Evolutionary conservation across 2,329 filamentous ascomycete species (phyloP).

Genomic region (Exophiala sp.): DNA sequence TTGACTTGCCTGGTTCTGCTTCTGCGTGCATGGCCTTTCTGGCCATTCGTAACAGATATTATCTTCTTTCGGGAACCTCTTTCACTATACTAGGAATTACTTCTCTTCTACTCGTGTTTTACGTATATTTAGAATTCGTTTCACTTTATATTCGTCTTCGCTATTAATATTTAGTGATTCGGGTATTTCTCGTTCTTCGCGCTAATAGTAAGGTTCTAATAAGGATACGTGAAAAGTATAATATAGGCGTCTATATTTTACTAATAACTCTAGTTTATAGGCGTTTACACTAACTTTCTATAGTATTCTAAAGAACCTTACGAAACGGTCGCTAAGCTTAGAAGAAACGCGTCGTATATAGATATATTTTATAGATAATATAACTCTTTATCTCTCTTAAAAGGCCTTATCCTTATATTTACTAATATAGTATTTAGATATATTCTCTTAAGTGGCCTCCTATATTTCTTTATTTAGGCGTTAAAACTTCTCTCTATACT

Average conservation of each 20-base stretch:
- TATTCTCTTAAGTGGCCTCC: too few species aligned
- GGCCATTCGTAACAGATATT: too few species aligned
- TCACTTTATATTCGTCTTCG: background rate
- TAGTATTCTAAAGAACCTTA: conserved; percentile 2
- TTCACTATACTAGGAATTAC: too few species aligned
- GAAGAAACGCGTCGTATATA: too few species aligned
- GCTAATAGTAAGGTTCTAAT: conserved; percentile 20
- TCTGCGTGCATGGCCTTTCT: too few species aligned
- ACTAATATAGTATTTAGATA: too few species aligned
- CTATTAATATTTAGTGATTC: background rate
- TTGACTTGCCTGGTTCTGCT: too few species aligned
- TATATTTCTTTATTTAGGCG: too few species aligned
- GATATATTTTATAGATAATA: too few species aligned
- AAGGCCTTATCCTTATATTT: background rate
- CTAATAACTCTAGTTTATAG: conserved; percentile 30
- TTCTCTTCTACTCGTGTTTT: too few species aligned
- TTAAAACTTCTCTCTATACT: too few species aligned
- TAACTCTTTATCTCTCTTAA: background rate
- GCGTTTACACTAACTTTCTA: conserved; percentile 16
- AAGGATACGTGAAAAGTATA: conserved; percentile 26
- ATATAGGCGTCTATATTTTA: conserved; percentile 31
- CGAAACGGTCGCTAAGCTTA: background rate
- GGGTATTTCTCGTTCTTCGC: conserved; percentile 28
- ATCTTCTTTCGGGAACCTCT: too few species aligned
- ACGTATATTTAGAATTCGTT: background rate